phyloP scores from a whole-genome alignment of 169 alveolate genomes.

The Plasmodium malariae region DNA sequence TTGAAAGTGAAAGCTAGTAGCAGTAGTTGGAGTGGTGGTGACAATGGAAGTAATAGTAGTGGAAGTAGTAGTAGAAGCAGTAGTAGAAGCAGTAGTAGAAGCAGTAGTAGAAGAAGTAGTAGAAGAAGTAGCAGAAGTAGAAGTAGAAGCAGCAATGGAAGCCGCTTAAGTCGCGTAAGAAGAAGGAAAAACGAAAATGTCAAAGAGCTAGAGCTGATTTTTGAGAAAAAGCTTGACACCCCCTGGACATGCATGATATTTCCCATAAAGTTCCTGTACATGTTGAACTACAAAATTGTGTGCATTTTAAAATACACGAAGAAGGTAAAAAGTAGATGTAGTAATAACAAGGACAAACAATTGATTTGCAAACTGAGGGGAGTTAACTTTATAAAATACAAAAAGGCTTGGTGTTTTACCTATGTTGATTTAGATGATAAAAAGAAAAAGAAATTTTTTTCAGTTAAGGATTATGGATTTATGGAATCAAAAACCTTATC shows the following conservation, averaged over 20 bases:
- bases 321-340: neutral
- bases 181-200: neutral
- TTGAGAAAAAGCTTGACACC: slow-evolving; percentile 33
- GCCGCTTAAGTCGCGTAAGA: neutral
- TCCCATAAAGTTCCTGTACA: slow-evolving; percentile 40
- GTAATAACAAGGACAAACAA: slow-evolving; percentile 26
- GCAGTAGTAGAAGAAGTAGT: too few species aligned
- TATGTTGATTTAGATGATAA: slow-evolving; percentile 81
- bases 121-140: too few species aligned
- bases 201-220: slow-evolving; percentile 37
- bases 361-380: slow-evolving; percentile 63
- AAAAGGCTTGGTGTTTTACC: slow-evolving; percentile 82
- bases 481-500: slow-evolving; percentile 81
- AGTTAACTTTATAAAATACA: slow-evolving; percentile 77
- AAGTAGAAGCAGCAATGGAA: neutral
- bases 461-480: slow-evolving; percentile 80
- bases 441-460: slow-evolving; percentile 78
- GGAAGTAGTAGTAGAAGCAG: too few species aligned
- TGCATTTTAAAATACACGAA: slow-evolving; percentile 24
- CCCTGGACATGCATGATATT: slow-evolving; percentile 68
- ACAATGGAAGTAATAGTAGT: too few species aligned
- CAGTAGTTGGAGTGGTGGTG: too few species aligned
- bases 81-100: too few species aligned
- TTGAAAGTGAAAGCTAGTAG: slow-evolving; percentile 15
- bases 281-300: slow-evolving; percentile 29